These are phyloP conservation scores for Fomitiporia mediterranea DNA, from an alignment of 1,284 basidiomycete genomes.

Conservation along the genomic window DNA sequence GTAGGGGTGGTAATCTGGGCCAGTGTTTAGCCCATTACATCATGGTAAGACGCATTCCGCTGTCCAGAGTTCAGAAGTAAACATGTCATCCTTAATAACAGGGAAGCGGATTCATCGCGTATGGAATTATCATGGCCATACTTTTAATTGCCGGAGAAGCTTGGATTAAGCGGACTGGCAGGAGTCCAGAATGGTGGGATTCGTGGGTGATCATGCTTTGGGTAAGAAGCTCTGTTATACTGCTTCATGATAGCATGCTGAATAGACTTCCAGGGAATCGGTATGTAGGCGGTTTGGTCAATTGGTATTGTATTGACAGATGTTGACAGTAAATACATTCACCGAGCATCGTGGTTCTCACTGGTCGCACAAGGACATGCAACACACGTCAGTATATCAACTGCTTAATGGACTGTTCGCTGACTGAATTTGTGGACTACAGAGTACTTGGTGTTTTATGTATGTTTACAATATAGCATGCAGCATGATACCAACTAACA, in stretches of 20 bases:
- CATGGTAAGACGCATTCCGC: constrained; percentile 47
- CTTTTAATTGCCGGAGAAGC: constrained; percentile 78
- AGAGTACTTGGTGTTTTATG: constrained; percentile 60
- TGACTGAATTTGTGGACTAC: no score
- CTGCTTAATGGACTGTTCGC: no score
- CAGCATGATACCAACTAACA: constrained; percentile 10
- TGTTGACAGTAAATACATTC: constrained; percentile 77
- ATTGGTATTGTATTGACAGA: constrained; percentile 11
- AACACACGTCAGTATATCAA: constrained; percentile 73
- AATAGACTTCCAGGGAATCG: constrained; percentile 46
- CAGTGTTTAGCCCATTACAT: constrained; percentile 91
- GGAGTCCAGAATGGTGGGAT: constrained; percentile 89
- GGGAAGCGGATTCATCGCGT: constrained; percentile 84
- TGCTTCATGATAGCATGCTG: neutral
- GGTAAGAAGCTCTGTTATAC: constrained; percentile 44
- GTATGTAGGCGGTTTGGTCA: constrained; percentile 32
- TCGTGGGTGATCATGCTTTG: constrained; percentile 85
- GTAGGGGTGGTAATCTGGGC: constrained; percentile 64
- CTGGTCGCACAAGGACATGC: constrained; percentile 93
- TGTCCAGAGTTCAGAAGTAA: no score
- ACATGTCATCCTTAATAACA: constrained; percentile 21
- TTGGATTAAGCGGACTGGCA: constrained; percentile 71
- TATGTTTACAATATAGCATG: constrained; percentile 27
- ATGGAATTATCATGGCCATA: constrained; percentile 81
- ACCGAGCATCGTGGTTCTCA: constrained; percentile 80